Percentiles rank a stretch among this genome's conserved stretches.
Conservation (phyloP, 2,329 filamentous ascomycete species). For the Colletotrichum tropicicola region DNA sequence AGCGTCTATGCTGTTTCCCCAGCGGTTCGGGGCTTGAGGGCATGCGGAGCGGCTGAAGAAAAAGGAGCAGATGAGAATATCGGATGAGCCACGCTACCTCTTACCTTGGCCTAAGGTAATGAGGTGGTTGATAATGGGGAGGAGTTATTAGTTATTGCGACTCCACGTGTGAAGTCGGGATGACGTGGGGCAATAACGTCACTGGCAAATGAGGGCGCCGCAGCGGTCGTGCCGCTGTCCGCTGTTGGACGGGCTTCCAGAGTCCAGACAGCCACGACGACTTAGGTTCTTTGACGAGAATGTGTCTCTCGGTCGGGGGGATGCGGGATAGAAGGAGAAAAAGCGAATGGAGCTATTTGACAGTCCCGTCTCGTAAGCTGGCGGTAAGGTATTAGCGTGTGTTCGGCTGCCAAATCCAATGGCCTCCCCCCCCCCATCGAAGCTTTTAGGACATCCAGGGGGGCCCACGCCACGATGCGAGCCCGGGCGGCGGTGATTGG, state of each 20-base stretch:
- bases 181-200: slow-evolving; percentile 19
- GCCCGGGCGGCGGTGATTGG: slow-evolving; percentile 1
- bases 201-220: slow-evolving; percentile 20
- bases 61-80: not conserved
- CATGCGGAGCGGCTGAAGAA: not conserved
- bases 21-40: too few relatives aligned
- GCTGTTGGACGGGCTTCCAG: not conserved
- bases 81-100: not conserved
- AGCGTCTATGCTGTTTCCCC: not conserved
- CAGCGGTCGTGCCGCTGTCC: not conserved
- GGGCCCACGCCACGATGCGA: slow-evolving; percentile 4
- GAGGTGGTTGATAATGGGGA: not conserved
- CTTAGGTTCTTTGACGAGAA: not conserved
- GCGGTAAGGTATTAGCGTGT: not conserved
- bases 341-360: not conserved
- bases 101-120: not conserved
- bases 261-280: not conserved
- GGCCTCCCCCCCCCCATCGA: not conserved
- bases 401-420: too few relatives aligned
- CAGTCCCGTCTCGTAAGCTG: not conserved
- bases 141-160: slow-evolving; percentile 6
- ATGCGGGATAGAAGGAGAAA: not conserved
- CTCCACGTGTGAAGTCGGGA: slow-evolving; percentile 29
- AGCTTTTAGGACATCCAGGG: slow-evolving; percentile 9
- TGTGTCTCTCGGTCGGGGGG: not conserved